Percentiles rank a stretch among this genome's conserved stretches.
These are phyloP conservation scores for Penicillium longicatenatum DNA, from an alignment of 495 filamentous ascomycete species.

Conservation along the genomic window DNA sequence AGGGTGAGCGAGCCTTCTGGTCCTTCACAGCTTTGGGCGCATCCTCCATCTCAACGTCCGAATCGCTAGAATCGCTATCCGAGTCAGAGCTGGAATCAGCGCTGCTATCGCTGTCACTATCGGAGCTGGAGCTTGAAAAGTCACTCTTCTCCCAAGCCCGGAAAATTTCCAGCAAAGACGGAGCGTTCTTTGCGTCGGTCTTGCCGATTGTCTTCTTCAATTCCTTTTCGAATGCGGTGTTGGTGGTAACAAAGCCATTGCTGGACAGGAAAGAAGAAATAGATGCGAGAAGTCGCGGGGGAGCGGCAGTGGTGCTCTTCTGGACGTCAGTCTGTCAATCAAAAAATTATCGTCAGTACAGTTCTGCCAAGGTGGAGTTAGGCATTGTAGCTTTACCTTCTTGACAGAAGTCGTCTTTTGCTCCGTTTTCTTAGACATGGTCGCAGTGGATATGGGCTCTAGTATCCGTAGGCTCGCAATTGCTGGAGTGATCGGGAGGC, in stretches of 20 bases:
- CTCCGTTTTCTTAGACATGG: constrained; percentile 40
- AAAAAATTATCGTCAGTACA: constrained; percentile 11
- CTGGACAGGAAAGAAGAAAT: constrained; percentile 67
- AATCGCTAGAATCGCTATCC: constrained; percentile 42
- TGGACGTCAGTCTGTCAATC: constrained; percentile 18
- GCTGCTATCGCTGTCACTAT: constrained; percentile 15
- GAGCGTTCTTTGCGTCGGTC: constrained; percentile 39
- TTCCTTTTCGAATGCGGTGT: constrained; percentile 61
- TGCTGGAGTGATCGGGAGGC: constrained; percentile 5
- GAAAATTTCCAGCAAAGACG: constrained; percentile 52
- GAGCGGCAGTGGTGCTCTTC: constrained; percentile 29
- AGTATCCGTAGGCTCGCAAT: constrained; percentile 1
- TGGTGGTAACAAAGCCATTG: constrained; percentile 61
- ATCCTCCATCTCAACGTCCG: constrained; percentile 63
- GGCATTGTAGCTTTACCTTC: constrained; percentile 32
- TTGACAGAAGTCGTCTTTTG: constrained; percentile 36
- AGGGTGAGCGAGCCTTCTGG: constrained; percentile 35
- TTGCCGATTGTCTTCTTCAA: constrained; percentile 30
- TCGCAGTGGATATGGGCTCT: constrained; percentile 6
- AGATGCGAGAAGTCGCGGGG: constrained; percentile 63
- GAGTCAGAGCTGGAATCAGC: constrained; percentile 17
- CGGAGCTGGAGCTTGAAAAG: constrained; percentile 15
- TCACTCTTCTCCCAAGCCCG: constrained; percentile 44
- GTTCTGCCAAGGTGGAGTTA: constrained; percentile 2
- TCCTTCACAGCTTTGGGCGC: constrained; percentile 34